Base-by-base conservation (phyloP, 768 basidiomycete species). In the Lactarius hengduanensis region DNA sequence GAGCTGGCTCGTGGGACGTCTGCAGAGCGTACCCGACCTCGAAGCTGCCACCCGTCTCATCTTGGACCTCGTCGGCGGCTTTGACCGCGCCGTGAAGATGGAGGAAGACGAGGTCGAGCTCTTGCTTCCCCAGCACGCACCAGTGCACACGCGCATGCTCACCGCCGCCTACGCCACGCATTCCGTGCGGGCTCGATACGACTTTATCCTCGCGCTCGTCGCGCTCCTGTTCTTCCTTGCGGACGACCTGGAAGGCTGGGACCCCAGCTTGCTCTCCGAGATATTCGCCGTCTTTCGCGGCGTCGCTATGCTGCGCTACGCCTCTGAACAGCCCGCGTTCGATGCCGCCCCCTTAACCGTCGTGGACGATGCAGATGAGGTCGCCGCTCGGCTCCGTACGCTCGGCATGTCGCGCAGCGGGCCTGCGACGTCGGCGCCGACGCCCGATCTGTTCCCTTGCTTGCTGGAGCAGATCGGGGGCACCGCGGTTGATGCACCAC, bases 221-320 rank as follows among this genome's bases (percentile, higher is more conserved):
- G 81, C 82, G 28, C 75, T 92, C 32, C 80, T 93, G 20, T 87
- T 91, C 74, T 91, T 91, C 78, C 79, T 90, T 59, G 81, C 85
- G 8, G 85, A 87, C 30, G 83, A 86, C 45, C 76, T 89, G n/a
- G 77, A 78, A 41, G 76, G 79, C 40, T 89, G 89, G 86, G 85
- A 88, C 72, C 84, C 85, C 20, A 78, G 85, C 26, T 72, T 91
- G 32, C 75, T 90, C 57, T 86, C 85, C 10, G 90, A 92, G 73
- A 83, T 91, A 28, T 88, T 93, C 74, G 89, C 89, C 9, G 86
- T 92, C 32, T 92, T 89, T 70, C 83, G 91, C n/a, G 90, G 89
- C 16, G 77, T 90, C 28, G 85, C 88, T 28, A 88, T 91, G 80
- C 78, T 92, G 22, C 88, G 86, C 32, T 83, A 81, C 64, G 78